Percentiles rank a stretch among this genome's conserved stretches.
phyloP scores from a whole-genome alignment of 2,329 filamentous ascomycete species.

The Trichoderma semiorbis region DNA sequence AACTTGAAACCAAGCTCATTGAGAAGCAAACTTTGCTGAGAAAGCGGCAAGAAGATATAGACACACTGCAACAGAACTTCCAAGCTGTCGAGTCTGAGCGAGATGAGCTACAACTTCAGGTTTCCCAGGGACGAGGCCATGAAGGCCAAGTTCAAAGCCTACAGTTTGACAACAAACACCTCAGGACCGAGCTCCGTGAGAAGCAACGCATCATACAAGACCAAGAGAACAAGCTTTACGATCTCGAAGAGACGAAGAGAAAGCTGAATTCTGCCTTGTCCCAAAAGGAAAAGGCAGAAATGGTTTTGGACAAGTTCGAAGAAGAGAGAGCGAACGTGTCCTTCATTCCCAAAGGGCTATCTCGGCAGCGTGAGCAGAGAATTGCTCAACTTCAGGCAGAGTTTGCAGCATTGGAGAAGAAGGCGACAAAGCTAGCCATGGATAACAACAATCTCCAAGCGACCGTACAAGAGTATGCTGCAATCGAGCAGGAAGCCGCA shows the following conservation, averaged over 20 bases:
- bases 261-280: conserved; percentile 51
- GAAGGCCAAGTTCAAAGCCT: background rate
- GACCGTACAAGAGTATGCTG: conserved; percentile 41
- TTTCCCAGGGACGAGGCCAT: background rate
- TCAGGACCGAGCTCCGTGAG: background rate
- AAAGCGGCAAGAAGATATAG: conserved; percentile 47
- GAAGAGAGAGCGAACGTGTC: conserved; percentile 79
- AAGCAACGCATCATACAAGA: conserved; percentile 23
- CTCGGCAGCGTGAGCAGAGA: conserved; percentile 72
- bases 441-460: background rate
- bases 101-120: background rate
- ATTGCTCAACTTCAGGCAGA: conserved; percentile 64
- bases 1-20: background rate
- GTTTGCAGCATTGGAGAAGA: conserved; percentile 40
- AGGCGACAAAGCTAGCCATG: conserved; percentile 34
- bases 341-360: conserved; percentile 69
- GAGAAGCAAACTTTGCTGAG: background rate
- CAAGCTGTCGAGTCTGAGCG: background rate
- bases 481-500: conserved; percentile 50
- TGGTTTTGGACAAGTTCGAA: conserved; percentile 62
- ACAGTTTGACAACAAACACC: background rate
- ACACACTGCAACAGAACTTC: conserved; percentile 20
- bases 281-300: conserved; percentile 56
- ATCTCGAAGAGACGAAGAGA: conserved; percentile 48
- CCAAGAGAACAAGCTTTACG: conserved; percentile 47